Conservation (phyloP, 2,329 filamentous ascomycete species). For the Fusarium miscanthi region DNA sequence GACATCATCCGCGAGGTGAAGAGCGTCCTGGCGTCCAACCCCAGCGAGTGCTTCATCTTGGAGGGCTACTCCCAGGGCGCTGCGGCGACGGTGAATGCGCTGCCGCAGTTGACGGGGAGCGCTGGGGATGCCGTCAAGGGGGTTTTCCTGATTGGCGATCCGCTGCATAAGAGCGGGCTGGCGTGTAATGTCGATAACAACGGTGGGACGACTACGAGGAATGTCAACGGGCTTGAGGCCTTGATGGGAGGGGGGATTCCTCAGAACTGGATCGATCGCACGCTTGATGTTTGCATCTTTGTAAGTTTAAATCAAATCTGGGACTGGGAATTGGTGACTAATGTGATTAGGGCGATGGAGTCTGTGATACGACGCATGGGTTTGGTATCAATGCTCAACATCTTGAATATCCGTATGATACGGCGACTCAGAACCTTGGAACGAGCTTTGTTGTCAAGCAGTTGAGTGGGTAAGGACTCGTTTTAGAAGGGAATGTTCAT, state of each 20-base stretch:
- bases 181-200: slow-evolving; percentile 18
- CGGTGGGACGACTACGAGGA: slow-evolving; percentile 11
- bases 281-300: slow-evolving; percentile 17
- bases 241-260: not conserved
- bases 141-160: slow-evolving; percentile 9
- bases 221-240: slow-evolving; percentile 4
- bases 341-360: slow-evolving; percentile 8
- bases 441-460: slow-evolving; percentile 11
- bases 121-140: slow-evolving; percentile 9
- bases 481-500: accelerated
- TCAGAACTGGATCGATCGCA: slow-evolving; percentile 1
- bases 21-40: not conserved
- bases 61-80: slow-evolving; percentile 21
- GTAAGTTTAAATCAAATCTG: not conserved
- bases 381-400: slow-evolving; percentile 9
- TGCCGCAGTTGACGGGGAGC: slow-evolving; percentile 8
- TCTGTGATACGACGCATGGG: slow-evolving; percentile 14
- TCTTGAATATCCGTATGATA: slow-evolving; percentile 3
- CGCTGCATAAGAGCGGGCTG: slow-evolving; percentile 1
- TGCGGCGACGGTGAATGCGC: slow-evolving; percentile 15
- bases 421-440: slow-evolving; percentile 13
- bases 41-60: slow-evolving; percentile 11
- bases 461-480: not conserved
- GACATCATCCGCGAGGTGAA: slow-evolving; percentile 18
- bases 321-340: not conserved